These are phyloP conservation scores for Mortierella claussenii DNA, from an alignment of 192 early-diverging fungal genomes.

Conservation along the genomic window DNA sequence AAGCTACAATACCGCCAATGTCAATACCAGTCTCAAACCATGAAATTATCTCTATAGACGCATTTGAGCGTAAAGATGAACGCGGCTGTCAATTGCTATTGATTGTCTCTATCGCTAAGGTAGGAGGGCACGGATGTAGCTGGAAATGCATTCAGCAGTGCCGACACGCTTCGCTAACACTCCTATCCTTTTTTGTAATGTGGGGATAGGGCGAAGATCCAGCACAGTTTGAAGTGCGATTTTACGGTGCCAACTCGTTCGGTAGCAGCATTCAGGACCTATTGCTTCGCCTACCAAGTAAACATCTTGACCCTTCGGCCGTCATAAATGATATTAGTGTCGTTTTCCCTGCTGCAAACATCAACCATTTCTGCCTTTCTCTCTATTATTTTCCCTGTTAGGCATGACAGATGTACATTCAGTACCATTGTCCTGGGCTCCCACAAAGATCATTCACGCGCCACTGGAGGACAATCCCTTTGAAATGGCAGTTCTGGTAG, in stretches of 20 bases:
- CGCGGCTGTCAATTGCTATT: conserved; percentile 44
- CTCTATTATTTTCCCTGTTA: background rate
- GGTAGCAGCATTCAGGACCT: conserved; percentile 29
- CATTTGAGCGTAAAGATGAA: conserved; percentile 39
- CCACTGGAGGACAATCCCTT: conserved; percentile 46
- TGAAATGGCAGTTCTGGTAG: conserved; percentile 46
- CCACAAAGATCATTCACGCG: conserved; percentile 40
- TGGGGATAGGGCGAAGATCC: conserved; percentile 25
- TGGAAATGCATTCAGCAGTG: no score
- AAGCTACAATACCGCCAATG: background rate
- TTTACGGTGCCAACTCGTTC: conserved; percentile 40
- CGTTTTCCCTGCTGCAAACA: background rate
- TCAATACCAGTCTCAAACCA: conserved; percentile 2
- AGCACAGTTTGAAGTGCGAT: conserved; percentile 36
- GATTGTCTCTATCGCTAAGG: conserved; percentile 32
- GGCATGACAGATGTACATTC: conserved; percentile 38
- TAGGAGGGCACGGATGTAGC: no score
- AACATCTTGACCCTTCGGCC: background rate
- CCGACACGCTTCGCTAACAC: no score
- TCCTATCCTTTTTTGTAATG: background rate
- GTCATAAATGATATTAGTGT: background rate
- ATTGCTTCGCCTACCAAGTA: conserved; percentile 31
- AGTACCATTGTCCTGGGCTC: conserved; percentile 36
- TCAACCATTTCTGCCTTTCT: background rate
- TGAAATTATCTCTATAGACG: conserved; percentile 49